Conservation (phyloP, 2,329 filamentous ascomycete genomes). For the Ambrosiella cleistominuta region DNA sequence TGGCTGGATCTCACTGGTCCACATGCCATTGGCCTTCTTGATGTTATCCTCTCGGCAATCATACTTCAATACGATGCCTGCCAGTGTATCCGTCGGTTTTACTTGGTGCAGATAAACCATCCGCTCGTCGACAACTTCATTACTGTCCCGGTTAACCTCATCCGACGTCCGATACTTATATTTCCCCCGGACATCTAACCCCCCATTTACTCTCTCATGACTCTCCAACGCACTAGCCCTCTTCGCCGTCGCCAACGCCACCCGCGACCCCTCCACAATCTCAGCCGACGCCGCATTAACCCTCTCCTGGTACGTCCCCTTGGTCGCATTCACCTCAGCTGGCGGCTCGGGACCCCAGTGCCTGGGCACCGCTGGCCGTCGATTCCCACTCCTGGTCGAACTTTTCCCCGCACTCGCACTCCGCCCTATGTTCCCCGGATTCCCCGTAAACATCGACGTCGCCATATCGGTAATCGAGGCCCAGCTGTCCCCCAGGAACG, state of each 20-base stretch:
- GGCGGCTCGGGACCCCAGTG: slow-evolving; percentile 35
- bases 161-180: slow-evolving; percentile 54
- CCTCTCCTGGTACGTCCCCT: neutral
- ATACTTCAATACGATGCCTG: slow-evolving; percentile 79
- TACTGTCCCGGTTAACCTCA: slow-evolving; percentile 27
- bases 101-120: slow-evolving; percentile 86
- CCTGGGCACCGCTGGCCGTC: slow-evolving; percentile 11
- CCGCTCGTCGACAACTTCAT: slow-evolving; percentile 52
- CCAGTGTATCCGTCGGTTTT: slow-evolving; percentile 66
- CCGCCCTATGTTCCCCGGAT: slow-evolving; percentile 5
- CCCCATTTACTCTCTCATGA: slow-evolving; percentile 40
- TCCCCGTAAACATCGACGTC: slow-evolving; percentile 7
- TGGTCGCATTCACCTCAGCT: slow-evolving; percentile 15
- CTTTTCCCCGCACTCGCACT: slow-evolving; percentile 4
- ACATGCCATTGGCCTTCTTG: slow-evolving; percentile 77
- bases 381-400: neutral
- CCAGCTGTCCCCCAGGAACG: slow-evolving; percentile 12
- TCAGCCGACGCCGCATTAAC: slow-evolving; percentile 34
- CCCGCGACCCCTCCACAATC: slow-evolving; percentile 34
- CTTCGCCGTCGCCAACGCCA: slow-evolving; percentile 36
- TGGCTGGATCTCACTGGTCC: slow-evolving; percentile 83
- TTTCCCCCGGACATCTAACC: slow-evolving; percentile 32
- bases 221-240: slow-evolving; percentile 44
- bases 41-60: slow-evolving; percentile 71
- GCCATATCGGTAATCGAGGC: slow-evolving; percentile 12